Conservation (phyloP, 2,329 filamentous ascomycete species). For the Clarireedia hainanense region DNA sequence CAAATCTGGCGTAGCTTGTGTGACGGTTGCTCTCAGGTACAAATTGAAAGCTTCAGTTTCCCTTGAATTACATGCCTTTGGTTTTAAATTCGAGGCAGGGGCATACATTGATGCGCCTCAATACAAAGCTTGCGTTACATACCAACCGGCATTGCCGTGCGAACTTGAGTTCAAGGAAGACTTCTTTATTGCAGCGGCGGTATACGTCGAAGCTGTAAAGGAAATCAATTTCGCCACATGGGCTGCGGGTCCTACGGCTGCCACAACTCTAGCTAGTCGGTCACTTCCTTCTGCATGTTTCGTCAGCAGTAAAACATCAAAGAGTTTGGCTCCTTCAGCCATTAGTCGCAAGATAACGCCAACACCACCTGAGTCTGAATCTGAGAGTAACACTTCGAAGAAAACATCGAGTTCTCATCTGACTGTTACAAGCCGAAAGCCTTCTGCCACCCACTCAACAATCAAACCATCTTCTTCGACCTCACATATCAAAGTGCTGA, state of each 20-base stretch:
- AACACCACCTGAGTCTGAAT: background rate
- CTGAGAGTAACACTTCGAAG: background rate
- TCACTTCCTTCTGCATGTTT: background rate
- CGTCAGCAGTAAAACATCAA: background rate
- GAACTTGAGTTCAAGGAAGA: conserved; percentile 8
- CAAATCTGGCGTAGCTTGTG: conserved; percentile 9
- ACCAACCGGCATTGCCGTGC: conserved; percentile 6
- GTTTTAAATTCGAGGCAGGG: conserved; percentile 12
- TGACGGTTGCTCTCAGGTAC: conserved; percentile 8
- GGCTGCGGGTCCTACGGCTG: background rate
- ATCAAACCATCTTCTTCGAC: background rate
- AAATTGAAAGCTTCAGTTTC: conserved; percentile 7
- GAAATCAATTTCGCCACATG: background rate
- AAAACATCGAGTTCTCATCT: background rate
- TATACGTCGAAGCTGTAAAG: background rate
- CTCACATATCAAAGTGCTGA: too few species aligned
- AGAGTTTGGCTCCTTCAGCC: background rate
- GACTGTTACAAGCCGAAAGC: too few species aligned
- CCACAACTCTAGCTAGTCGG: background rate
- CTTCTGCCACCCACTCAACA: too few species aligned
- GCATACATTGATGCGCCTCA: conserved; percentile 13
- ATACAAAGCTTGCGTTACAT: conserved; percentile 11
- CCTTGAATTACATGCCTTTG: conserved; percentile 1
- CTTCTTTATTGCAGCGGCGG: conserved; percentile 5
- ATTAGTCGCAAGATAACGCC: background rate